A percentile compares a stretch with the other conserved stretches of the same genome.
These are phyloP conservation scores for Penicillium sp. DNA, from an alignment of 2,329 filamentous ascomycete species.

Conservation along the genomic window DNA sequence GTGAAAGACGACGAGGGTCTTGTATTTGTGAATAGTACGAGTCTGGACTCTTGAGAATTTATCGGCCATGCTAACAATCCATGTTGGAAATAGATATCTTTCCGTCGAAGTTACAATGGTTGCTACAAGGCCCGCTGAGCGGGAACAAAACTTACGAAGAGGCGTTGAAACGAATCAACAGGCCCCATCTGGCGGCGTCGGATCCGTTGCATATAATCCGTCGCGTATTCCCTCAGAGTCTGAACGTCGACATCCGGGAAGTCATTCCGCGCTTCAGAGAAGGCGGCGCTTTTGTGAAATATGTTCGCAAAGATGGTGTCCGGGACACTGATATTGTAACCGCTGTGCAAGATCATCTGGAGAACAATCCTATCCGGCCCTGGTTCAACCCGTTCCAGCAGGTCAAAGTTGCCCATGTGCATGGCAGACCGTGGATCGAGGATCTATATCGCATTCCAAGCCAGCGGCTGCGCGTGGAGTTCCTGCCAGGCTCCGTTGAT, in stretches of 20 bases:
- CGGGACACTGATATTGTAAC: no score
- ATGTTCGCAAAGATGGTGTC: constrained; percentile 51
- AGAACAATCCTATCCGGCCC: constrained; percentile 66
- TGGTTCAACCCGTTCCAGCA: constrained; percentile 79
- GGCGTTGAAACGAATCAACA: constrained; percentile 46
- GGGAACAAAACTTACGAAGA: constrained; percentile 40
- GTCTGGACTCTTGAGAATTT: no score
- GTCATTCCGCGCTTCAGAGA: constrained; percentile 83
- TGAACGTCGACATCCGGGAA: constrained; percentile 70
- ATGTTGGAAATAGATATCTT: no score
- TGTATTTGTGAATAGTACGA: no score
- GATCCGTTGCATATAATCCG: constrained; percentile 51
- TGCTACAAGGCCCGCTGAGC: constrained; percentile 47
- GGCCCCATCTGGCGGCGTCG: constrained; percentile 44
- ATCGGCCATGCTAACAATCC: no score
- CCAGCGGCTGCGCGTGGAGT: constrained; percentile 69
- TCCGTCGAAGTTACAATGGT: constrained; percentile 63
- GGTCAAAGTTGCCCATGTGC: constrained; percentile 64
- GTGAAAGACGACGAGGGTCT: no score
- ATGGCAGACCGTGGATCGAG: constrained; percentile 85
- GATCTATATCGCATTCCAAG: constrained; percentile 79
- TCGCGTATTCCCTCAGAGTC: constrained; percentile 55
- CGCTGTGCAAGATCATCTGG: constrained; percentile 53
- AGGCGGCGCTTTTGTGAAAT: constrained; percentile 87
- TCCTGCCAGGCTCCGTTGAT: constrained; percentile 65